Base-by-base conservation (phyloP, 2,329 filamentous ascomycete species). In the Bipolaris gigantea region DNA sequence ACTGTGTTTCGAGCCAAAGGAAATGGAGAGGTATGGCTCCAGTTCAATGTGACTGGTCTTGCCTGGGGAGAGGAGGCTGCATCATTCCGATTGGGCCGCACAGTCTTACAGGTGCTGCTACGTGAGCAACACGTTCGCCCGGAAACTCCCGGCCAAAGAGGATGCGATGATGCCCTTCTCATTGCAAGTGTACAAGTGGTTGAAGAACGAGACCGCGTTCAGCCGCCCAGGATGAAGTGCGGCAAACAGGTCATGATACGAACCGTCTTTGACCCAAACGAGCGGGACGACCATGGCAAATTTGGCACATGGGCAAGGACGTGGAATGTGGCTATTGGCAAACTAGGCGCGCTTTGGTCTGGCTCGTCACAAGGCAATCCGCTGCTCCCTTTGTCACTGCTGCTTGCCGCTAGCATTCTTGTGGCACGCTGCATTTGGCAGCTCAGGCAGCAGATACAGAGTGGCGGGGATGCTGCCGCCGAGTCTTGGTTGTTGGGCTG, bases 211-310 rank as follows among this genome's bases (percentile, higher is more conserved):
- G 57, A 66, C 25, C 59, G 59, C 13, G 42, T 33, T 7, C 49
- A 63, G 42, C 66, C 67, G 11, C 57, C 62, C 39, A 59, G 45
- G 35, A 71, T 70, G 68, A 60, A 63, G 34, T 71, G 70, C 34
- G 69, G 70, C 4, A 67, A 57, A 34, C 48, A 60, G 30, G 66
- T 66, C 5, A 65, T 67, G 55, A 33, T 63, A n/a, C 50, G 50
- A 34, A 70, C 65, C 0, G 33, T 51, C 3, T 71, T 61, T 49
- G 63, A 70, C 16, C 67, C 69, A 1, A 43, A 55, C 11, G 63
- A 71, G 30, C 71, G 70, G 70, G 70, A 72, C 44, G 49, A 60
- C 30, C 67, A 64, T 51, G 69, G 69, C 48, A 61, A 62, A 45
- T 54, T 67, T 25, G 69, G 67, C 18, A 65, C 70, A 1, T 62